Evolutionary conservation across 768 basidiomycete species (phyloP), one percentile per base, ranked within the genome.

Genomic region (Xerocomellus amylosporus): DNA sequence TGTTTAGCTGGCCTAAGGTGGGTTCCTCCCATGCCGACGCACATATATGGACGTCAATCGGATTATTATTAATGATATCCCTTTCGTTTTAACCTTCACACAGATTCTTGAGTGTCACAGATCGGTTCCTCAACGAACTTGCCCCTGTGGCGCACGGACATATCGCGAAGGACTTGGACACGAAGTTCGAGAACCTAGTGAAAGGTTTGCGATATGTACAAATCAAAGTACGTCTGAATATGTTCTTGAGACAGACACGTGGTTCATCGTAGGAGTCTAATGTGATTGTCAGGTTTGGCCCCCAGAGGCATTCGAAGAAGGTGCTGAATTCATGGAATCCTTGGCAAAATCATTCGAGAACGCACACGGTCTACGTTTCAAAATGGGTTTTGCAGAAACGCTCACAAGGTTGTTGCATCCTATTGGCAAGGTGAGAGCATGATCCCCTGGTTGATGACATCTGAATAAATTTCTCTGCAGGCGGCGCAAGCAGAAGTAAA

Each of bases 401-500:
- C 74, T 98, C 37, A 80, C 84, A 4, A 76, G 83, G 34, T 64
- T 96, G 12, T 68, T 98, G 38, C 93, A 96, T 73, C 88, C 92
- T 0, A 90, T 96, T 44, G 88, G 87, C 56, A 93, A 96, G 80
- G 92, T 88, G 54, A 40, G 54, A 31, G 31, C 10, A 19, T 20
- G 36, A 39, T 31, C 15, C 31, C 4, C 4, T 28, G 31, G 24
- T 19, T 4, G 28, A 19, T 17, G 24, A 24, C 34, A 26, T 6
- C 15, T 33, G 22, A 56, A 26, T 33, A 20, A 44, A 39, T 13
- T 31, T 19, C 51, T 64, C 4, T 44, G 54, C 46, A 94, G 90
- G 95, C 88, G 37, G 95, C 92, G 0, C 93, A 94, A 73, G 94
- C 92, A 7, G 94, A 98, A 73, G 93, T 95, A 46, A 97, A 97